Base-by-base conservation (phyloP, 83 land plant species). In the Thuja plicata region DNA sequence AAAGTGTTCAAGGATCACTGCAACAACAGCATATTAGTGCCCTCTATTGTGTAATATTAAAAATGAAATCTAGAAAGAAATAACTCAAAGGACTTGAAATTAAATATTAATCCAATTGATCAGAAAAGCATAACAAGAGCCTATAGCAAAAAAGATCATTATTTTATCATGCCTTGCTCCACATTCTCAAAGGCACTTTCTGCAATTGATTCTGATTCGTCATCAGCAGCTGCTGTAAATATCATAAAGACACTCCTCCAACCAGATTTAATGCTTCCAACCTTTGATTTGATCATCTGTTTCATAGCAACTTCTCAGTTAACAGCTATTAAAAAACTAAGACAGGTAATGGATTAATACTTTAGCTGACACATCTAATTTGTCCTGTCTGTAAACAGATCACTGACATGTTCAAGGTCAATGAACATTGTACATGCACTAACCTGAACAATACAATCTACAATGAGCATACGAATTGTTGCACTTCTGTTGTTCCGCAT, bases 201-300 rank as follows among this genome's bases (percentile, higher is more conserved):
- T 89, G 97, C 95, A 91, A 96, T 97, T 40, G 94, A 80, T 88
- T 96, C 97, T 78, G 91, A 89, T 32, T 96, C 97, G 91, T 98
- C 99, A 92, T 94, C 95, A 62, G 99, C 95, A 86, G 99, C 97
- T 46, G 99, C 94, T 74, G 95, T 97, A 89, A 98, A 97, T 82
- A 97, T 95, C 99, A 98, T 97, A 89, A 98, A 98, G 73, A 98
- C 99, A 91, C 98, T 97, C 24, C 91, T 91, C 98, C 99, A 98
- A 3, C 99, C 99, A 46, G 99, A 98, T 89, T 97, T 97, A 79
- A 97, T 97, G 94, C 94, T 97, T 74, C 95, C 97, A 85, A 94
- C 97, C 88, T 98, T 98, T n/a, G 99, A 98, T 90, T 94, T 98
- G 90, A 97, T 96, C 99, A 97, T 96, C 99, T 97, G 92, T 83